A percentile compares a stretch with the other conserved stretches of the same genome.
These are phyloP conservation scores for Epichloe coenophiala DNA, from an alignment of 2,329 filamentous ascomycete genomes.

Conservation along the genomic window DNA sequence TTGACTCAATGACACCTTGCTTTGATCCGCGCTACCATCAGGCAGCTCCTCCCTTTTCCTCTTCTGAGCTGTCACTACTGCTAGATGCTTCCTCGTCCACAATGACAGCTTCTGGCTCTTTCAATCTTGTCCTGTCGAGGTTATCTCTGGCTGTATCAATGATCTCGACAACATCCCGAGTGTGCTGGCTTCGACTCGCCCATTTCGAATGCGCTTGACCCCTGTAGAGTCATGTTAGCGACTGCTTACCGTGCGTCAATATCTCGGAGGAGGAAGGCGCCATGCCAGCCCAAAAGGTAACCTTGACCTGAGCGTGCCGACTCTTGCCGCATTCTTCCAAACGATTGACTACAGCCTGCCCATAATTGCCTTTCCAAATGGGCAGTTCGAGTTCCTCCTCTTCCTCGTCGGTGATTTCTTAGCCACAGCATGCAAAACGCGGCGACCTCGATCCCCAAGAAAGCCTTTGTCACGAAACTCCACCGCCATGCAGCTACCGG, in stretches of 20 bases:
- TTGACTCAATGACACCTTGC: conserved; percentile 34
- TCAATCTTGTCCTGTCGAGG: conserved; percentile 18
- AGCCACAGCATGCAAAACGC: conserved; percentile 57
- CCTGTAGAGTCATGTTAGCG: conserved; percentile 9
- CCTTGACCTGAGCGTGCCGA: conserved; percentile 28
- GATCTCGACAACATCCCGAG: conserved; percentile 31
- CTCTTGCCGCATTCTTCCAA: conserved; percentile 30
- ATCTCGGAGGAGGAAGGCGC: conserved; percentile 7
- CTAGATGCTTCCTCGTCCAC: conserved; percentile 19
- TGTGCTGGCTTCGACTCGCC: conserved; percentile 20
- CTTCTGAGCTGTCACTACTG: conserved; percentile 18
- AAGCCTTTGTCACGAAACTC: conserved; percentile 30
- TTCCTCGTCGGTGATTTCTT: conserved; percentile 55
- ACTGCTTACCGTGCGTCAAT: not conserved
- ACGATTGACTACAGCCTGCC: conserved; percentile 32
- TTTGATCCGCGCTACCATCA: conserved; percentile 24
- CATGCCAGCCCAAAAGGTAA: conserved; percentile 24
- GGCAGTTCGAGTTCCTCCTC: conserved; percentile 42
- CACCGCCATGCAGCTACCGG: conserved; percentile 36
- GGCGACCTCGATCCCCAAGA: conserved; percentile 39
- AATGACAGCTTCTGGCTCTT: conserved; percentile 22
- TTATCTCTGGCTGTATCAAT: conserved; percentile 28
- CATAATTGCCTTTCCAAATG: conserved; percentile 49
- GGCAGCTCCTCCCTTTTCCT: conserved; percentile 26
- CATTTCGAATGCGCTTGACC: conserved; percentile 23